Percentiles rank a stretch among this genome's conserved stretches.
Evolutionary conservation across 2,329 filamentous ascomycete genomes (phyloP).

Genomic region (Lasiodiplodia gonubiensis): DNA sequence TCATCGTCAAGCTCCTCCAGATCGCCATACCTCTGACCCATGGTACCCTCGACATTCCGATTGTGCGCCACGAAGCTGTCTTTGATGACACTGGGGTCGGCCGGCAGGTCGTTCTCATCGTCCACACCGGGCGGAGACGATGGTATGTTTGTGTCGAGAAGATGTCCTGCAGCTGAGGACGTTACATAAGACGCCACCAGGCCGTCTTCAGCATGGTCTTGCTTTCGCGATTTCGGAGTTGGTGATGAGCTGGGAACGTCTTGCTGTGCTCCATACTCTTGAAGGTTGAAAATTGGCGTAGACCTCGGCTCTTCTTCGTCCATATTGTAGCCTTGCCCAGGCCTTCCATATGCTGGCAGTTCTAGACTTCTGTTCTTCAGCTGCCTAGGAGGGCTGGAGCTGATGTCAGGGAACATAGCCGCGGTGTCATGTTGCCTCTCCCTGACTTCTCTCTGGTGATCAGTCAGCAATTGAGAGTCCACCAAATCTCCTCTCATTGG

Average conservation of each 20-base stretch:
- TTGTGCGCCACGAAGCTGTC: background rate
- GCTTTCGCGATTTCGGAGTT: constrained; percentile 50
- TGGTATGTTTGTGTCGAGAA: constrained; percentile 16
- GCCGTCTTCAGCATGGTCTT: constrained; percentile 31
- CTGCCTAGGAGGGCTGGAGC: constrained; percentile 35
- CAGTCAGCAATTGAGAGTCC: constrained; percentile 78
- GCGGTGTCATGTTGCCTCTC: constrained; percentile 71
- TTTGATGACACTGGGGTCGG: constrained; percentile 7
- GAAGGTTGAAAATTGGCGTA: constrained; percentile 51
- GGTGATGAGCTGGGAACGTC: constrained; percentile 59
- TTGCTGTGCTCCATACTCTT: constrained; percentile 48
- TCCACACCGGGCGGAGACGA: constrained; percentile 34
- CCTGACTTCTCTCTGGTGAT: constrained; percentile 77
- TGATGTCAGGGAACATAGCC: constrained; percentile 70
- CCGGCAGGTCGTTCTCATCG: constrained; percentile 1
- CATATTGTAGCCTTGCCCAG: background rate
- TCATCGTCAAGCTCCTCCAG: constrained; percentile 9
- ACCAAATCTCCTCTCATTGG: constrained; percentile 51
- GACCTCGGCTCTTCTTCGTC: constrained; percentile 30
- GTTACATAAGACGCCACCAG: background rate
- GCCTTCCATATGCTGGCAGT: background rate
- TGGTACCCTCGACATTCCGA: background rate
- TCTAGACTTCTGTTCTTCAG: background rate
- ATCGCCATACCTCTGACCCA: too few species aligned
- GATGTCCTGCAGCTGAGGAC: constrained; percentile 4